These are phyloP conservation scores for Beta corolliflora DNA, from an alignment of 179 eudicot genomes.

Conservation along the genomic window DNA sequence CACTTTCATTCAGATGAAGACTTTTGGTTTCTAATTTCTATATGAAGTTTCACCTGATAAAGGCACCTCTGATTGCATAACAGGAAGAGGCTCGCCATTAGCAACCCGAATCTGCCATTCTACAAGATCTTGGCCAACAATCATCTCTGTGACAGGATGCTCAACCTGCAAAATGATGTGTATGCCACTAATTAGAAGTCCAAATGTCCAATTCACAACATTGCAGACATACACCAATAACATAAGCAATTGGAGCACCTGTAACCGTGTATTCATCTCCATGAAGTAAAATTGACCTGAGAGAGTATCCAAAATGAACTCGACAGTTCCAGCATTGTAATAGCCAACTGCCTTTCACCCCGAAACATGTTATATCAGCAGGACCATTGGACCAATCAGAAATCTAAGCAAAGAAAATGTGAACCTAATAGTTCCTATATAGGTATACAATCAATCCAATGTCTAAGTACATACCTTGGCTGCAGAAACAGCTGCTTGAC, in stretches of 20 bases:
- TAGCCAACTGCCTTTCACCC: conserved; percentile 89
- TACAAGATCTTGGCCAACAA: conserved; percentile 96
- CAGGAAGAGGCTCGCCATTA: conserved; percentile 93
- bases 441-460: not conserved
- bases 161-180: conserved; percentile 64
- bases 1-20: not conserved
- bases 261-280: conserved; percentile 99
- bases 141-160: conserved; percentile 99
- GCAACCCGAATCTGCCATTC: conserved; percentile 99
- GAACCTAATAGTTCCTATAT: conserved; percentile 1
- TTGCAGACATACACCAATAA: not conserved
- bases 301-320: conserved; percentile 87
- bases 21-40: not conserved
- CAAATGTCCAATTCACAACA: conserved; percentile 10
- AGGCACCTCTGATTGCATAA: conserved; percentile 79
- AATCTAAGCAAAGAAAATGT: too few species aligned
- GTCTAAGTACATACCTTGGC: conserved; percentile 65
- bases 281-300: conserved; percentile 91
- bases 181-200: conserved; percentile 8
- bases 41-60: conserved; percentile 62
- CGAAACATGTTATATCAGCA: conserved; percentile 39
- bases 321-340: conserved; percentile 97
- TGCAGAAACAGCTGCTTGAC: conserved; percentile 96
- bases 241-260: conserved; percentile 49
- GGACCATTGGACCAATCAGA: too few species aligned